These are phyloP conservation scores for Aspergillus glaucus DNA, from an alignment of 2,329 filamentous ascomycete species.

Conservation along the genomic window DNA sequence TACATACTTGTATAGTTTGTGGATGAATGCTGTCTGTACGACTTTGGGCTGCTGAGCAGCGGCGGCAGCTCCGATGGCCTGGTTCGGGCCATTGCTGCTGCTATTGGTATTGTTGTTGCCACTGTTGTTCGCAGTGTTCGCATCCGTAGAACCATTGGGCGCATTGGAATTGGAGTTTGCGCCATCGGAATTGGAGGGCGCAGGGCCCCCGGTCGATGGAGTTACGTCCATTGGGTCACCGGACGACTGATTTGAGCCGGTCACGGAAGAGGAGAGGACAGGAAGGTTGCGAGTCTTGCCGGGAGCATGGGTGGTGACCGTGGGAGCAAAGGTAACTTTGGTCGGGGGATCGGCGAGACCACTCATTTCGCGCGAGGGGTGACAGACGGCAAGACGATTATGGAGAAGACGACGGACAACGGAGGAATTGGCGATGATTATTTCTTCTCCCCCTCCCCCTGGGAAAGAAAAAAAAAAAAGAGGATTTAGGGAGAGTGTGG, in stretches of 20 bases:
- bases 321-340: conserved; percentile 40
- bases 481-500: no score
- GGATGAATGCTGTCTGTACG: conserved; percentile 96
- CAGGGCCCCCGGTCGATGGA: conserved; percentile 40
- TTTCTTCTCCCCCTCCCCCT: no score
- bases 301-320: conserved; percentile 27
- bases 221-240: conserved; percentile 53
- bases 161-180: conserved; percentile 37
- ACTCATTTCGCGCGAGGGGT: conserved; percentile 28
- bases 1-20: conserved; percentile 93
- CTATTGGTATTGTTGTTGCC: not conserved
- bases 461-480: no score
- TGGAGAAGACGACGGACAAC: not conserved
- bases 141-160: conserved; percentile 29
- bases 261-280: conserved; percentile 44
- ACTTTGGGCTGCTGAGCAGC: conserved; percentile 88
- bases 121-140: conserved; percentile 15
- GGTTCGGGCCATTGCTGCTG: conserved; percentile 21
- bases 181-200: conserved; percentile 45
- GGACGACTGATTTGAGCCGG: conserved; percentile 36
- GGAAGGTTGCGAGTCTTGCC: conserved; percentile 47
- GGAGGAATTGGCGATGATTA: not conserved
- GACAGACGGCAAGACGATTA: not conserved
- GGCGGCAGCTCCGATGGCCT: conserved; percentile 40
- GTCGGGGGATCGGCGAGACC: conserved; percentile 35